Percentiles rank a stretch among this genome's conserved stretches.
Conservation (phyloP, 306 rosid species). For the Lathyrus tuberosus region DNA sequence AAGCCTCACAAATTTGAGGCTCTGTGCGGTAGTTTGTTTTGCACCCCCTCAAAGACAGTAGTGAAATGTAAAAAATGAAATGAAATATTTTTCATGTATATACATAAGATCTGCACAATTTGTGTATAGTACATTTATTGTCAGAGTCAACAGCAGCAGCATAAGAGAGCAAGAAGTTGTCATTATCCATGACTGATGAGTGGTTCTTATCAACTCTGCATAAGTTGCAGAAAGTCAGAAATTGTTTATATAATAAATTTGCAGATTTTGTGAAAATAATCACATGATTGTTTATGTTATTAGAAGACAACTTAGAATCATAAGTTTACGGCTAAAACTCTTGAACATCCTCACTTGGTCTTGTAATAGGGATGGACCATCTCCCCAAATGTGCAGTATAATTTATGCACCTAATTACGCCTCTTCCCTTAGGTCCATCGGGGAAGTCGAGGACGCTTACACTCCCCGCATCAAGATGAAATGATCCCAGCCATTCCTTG, state of each 20-base stretch:
- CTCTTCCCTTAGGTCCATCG: slow-evolving; percentile 66
- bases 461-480: slow-evolving; percentile 86
- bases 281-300: background rate
- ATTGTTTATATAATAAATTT: background rate
- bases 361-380: slow-evolving; percentile 93
- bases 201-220: background rate
- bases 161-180: background rate
- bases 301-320: slow-evolving; percentile 23
- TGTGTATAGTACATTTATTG: background rate
- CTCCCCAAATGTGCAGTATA: slow-evolving; percentile 94
- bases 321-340: slow-evolving; percentile 51
- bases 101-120: background rate
- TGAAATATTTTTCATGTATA: background rate
- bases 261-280: background rate
- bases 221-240: background rate
- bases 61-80: background rate
- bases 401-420: slow-evolving; percentile 77
- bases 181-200: background rate
- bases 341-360: slow-evolving; percentile 61
- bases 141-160: background rate
- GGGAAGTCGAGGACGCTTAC: slow-evolving; percentile 84
- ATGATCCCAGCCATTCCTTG: slow-evolving; percentile 30
- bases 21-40: too few relatives aligned
- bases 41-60: too few relatives aligned
- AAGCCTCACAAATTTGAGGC: too few relatives aligned